Conservation (phyloP, 345 rosid genomes). For the Carallia pectinifolia region DNA sequence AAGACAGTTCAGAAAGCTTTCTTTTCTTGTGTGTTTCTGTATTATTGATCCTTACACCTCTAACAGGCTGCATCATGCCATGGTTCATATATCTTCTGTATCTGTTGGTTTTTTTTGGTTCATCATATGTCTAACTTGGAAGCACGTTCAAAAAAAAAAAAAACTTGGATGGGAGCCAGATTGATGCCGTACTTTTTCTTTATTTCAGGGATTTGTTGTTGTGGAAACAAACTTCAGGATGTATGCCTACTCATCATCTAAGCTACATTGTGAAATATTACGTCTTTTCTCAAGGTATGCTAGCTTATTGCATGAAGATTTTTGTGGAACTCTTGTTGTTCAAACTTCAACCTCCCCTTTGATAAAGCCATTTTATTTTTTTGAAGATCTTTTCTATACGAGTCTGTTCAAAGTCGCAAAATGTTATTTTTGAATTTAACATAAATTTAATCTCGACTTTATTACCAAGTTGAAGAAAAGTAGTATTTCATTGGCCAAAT, state of each 20-base stretch:
- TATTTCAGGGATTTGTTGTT: conserved; percentile 77
- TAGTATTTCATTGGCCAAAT: too few species aligned
- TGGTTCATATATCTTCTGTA: background rate
- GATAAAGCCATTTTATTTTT: background rate
- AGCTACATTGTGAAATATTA: conserved; percentile 82
- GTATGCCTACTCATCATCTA: conserved; percentile 93
- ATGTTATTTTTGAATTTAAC: background rate
- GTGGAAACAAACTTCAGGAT: conserved; percentile 94
- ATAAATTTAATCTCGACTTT: background rate
- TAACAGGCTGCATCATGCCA: background rate
- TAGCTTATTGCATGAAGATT: background rate
- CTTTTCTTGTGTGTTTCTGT: too few species aligned
- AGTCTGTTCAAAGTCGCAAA: background rate
- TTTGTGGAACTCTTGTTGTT: too few species aligned
- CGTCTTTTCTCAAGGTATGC: conserved; percentile 87
- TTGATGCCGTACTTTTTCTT: conserved; percentile 9
- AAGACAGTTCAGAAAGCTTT: too few species aligned
- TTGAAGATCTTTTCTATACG: background rate
- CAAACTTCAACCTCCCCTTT: too few species aligned
- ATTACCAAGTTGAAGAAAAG: too few species aligned
- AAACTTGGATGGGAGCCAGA: background rate
- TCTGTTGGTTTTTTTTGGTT: background rate
- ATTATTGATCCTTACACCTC: background rate
- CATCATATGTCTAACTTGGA: background rate
- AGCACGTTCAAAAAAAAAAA: background rate